phyloP scores from a whole-genome alignment of 2,329 filamentous ascomycete genomes.

The Lachnellula cervina region DNA sequence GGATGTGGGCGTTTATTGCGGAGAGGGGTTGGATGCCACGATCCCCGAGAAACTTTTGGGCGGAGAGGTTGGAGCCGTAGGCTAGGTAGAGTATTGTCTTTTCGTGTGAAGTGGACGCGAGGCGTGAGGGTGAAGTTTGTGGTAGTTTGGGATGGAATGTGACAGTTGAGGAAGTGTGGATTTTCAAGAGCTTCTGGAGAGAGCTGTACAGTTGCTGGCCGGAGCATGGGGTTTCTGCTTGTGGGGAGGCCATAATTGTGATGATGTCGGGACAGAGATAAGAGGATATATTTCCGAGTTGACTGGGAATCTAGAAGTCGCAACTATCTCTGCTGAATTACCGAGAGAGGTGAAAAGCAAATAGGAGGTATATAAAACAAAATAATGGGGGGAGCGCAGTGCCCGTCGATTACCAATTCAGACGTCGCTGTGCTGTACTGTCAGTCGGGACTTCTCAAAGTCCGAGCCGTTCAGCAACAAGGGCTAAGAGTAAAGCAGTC shows the following conservation, averaged over 20 bases:
- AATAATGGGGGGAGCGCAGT: neutral
- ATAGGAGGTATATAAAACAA: neutral
- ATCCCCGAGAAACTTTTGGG: constrained; percentile 70
- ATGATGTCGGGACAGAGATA: neutral
- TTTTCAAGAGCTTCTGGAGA: constrained; percentile 6
- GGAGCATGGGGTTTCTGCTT: neutral
- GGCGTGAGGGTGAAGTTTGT: constrained; percentile 10
- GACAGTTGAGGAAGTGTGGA: neutral
- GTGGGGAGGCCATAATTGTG: constrained; percentile 5
- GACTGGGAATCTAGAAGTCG: too few relatives aligned
- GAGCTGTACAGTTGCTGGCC: constrained; percentile 4
- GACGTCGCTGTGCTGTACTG: neutral
- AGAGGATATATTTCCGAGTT: neutral
- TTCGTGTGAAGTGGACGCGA: constrained; percentile 4
- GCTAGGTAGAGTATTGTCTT: constrained; percentile 71
- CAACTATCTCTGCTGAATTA: too few relatives aligned
- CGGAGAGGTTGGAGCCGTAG: constrained; percentile 85
- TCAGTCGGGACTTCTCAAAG: neutral
- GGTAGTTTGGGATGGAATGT: constrained; percentile 6
- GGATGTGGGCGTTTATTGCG: constrained; percentile 75
- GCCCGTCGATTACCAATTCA: neutral
- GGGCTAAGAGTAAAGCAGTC: neutral
- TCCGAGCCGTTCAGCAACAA: neutral
- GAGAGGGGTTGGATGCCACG: constrained; percentile 79
- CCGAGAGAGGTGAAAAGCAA: neutral